Base-by-base conservation (phyloP, 2,329 filamentous ascomycete species). In the Stylonectria norvegica region DNA sequence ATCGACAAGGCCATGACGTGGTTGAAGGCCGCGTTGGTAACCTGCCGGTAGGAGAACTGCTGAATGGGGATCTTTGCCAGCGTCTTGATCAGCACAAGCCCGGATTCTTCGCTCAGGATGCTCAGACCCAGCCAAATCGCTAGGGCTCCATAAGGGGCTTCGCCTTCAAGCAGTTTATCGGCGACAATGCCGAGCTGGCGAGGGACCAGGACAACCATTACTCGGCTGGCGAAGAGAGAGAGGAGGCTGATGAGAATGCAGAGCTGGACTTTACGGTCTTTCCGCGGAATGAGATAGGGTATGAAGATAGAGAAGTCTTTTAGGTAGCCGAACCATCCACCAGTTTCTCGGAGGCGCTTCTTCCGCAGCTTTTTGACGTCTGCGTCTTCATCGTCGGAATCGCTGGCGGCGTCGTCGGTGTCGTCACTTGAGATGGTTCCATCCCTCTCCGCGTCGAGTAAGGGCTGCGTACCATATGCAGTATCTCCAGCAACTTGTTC, bases 1-100 rank as follows among this genome's bases (percentile, higher is more conserved):
- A 83, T 83, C 0, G 80, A 83, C 1, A 86, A 68, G n/a, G 67
- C 70, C 72, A 88, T 80, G 22, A 87, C 72, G 42, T 87, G 82
- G 41, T 74, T 70, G 56, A 85, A 87, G 0, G 81, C 76, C 2
- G 78, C 71, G 2, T 75, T 75, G 9, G 72, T 76, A 33, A 87
- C 70, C 14, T 72, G 69, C 34, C 73, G 68, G 47, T 81, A 79
- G 3, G 63, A 63, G 12, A 59, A 65, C 23, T 65, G 62, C 49
- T 57, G 53, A 9, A 65, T 62, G 0, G 63, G 61, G 1, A 64
- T 62, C 30, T 62, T 64, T 34, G 55, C 53, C 15, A 65, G 23
- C 1, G 32, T 25, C 17, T 56, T 34, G 2, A 64, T 27, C 0
- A 59, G 10, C 0, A 45, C 40, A 2, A 55, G 8, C 0, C 45